These are phyloP conservation scores for Jimgerdemannia flammicorona DNA, from an alignment of 192 early-diverging fungal genomes.

Conservation along the genomic window DNA sequence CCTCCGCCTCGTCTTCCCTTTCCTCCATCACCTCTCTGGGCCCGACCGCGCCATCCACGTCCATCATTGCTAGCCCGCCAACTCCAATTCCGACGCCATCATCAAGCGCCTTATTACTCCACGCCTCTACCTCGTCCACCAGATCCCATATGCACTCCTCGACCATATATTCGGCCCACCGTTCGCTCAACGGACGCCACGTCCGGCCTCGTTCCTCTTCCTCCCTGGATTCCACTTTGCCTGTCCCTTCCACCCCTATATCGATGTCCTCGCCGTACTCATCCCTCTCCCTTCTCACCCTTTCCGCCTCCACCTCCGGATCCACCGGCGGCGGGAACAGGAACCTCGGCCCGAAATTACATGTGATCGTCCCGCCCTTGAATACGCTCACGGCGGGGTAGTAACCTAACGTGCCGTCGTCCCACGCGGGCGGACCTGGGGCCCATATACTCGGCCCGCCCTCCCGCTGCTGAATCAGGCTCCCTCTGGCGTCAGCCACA, in stretches of 20 bases:
- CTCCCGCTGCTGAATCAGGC: conserved; percentile 18
- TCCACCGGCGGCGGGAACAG: conserved; percentile 41
- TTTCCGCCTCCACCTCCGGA: conserved; percentile 27
- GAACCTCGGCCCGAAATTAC: conserved; percentile 65
- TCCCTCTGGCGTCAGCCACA: background rate
- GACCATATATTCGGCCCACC: conserved; percentile 50
- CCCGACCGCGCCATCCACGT: background rate
- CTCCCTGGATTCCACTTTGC: background rate
- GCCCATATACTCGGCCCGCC: conserved; percentile 12
- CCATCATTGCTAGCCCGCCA: background rate
- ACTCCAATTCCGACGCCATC: background rate
- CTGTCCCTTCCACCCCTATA: background rate
- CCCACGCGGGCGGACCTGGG: conserved; percentile 41
- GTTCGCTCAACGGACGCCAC: conserved; percentile 55
- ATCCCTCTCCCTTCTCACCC: background rate
- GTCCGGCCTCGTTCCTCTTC: conserved; percentile 1
- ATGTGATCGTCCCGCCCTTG: conserved; percentile 53
- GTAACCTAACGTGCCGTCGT: conserved; percentile 64
- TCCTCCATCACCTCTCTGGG: background rate
- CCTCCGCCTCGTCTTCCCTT: background rate
- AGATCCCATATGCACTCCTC: conserved; percentile 60
- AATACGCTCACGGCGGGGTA: conserved; percentile 62
- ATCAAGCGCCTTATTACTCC: conserved; percentile 10
- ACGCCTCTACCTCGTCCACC: conserved; percentile 55
- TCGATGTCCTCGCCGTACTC: background rate